Percentiles rank a stretch among this genome's conserved stretches.
phyloP scores from a whole-genome alignment of 148 eudicot species.

The Amaranthus cruentus region DNA sequence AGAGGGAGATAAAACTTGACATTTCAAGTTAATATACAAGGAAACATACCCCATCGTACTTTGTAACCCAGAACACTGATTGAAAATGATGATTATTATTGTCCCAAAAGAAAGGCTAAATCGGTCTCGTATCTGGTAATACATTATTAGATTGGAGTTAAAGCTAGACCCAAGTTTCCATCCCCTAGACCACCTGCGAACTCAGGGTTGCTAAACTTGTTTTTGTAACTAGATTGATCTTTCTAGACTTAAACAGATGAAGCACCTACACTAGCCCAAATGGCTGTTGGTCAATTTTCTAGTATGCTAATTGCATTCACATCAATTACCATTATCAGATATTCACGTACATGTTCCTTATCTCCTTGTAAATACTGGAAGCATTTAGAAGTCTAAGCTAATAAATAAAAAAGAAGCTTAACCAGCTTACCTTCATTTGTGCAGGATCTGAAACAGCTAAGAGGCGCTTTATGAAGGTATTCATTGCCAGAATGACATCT shows the following conservation, averaged over 20 bases:
- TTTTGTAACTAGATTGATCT: neutral
- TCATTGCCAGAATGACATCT: conserved; percentile 80
- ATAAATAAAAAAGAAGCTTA: neutral
- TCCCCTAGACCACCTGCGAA: neutral
- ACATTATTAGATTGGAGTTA: neutral
- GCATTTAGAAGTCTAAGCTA: neutral
- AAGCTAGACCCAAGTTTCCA: neutral
- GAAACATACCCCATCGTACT: no score
- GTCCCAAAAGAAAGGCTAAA: no score
- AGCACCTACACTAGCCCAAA: neutral
- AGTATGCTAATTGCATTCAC: neutral
- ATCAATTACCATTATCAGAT: neutral
- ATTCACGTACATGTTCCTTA: neutral
- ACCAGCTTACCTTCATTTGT: conserved; percentile 65
- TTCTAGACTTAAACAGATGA: no score
- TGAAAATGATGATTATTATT: no score
- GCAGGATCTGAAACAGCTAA: conserved; percentile 79
- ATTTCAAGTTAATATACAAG: no score
- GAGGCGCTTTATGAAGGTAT: conserved; percentile 73
- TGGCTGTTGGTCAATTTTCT: neutral
- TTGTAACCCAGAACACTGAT: no score
- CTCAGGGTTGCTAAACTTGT: neutral
- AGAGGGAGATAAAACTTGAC: no score
- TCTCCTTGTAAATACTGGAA: neutral
- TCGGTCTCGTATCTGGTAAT: no score